phyloP scores from a whole-genome alignment of 1,284 basidiomycete species.

The Boletus sp. region DNA sequence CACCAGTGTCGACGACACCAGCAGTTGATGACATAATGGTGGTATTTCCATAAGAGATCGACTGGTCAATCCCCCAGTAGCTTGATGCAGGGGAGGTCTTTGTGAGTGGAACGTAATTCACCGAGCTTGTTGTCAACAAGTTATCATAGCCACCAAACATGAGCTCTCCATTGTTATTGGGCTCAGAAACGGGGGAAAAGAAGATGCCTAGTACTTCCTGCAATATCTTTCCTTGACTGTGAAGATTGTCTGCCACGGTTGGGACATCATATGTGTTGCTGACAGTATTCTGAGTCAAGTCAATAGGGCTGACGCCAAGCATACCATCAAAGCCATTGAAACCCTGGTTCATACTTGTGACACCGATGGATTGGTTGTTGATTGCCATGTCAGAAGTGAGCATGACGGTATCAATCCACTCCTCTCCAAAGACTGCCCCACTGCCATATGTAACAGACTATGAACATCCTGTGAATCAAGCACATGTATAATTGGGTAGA shows the following conservation, averaged over 20 bases:
- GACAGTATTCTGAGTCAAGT: constrained; percentile 45
- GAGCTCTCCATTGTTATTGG: constrained; percentile 37
- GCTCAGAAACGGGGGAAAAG: constrained; percentile 29
- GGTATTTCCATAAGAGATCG: constrained; percentile 43
- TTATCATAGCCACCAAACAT: constrained; percentile 48
- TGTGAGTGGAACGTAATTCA: constrained; percentile 52
- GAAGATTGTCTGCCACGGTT: constrained; percentile 45
- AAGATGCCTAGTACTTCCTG: constrained; percentile 48
- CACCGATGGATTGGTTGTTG: constrained; percentile 52
- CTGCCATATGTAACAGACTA: constrained; percentile 48
- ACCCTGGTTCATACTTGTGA: constrained; percentile 37
- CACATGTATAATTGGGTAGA: background rate
- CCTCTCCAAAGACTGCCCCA: constrained; percentile 50
- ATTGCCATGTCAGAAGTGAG: constrained; percentile 45
- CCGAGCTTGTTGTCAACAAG: constrained; percentile 42
- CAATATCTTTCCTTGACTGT: constrained; percentile 42
- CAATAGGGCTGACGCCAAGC: constrained; percentile 53
- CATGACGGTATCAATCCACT: constrained; percentile 51
- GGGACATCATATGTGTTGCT: constrained; percentile 30
- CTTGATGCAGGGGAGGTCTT: constrained; percentile 41
- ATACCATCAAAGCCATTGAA: constrained; percentile 48
- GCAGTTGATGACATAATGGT: constrained; percentile 39
- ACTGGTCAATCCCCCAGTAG: constrained; percentile 58
- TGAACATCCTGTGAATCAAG: background rate
- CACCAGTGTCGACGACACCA: constrained; percentile 39